Conservation (phyloP, 108 stramenopile genomes). For the Schizochytrium sp. region DNA sequence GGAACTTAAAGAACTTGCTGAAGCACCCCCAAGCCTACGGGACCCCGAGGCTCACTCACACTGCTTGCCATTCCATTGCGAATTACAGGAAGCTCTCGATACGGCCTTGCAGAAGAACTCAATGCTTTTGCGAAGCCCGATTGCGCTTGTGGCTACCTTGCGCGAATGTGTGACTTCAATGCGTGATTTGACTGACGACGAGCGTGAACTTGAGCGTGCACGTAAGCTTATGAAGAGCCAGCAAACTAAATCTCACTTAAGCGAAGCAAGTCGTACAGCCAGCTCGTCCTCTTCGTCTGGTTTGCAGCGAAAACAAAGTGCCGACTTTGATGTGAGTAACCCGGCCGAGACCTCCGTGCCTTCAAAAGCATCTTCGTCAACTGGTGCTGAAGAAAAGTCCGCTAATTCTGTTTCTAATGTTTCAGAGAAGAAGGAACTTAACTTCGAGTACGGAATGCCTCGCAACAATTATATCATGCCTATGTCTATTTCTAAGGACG, state of each 20-base stretch:
- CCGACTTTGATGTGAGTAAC: not conserved
- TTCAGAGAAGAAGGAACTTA: not conserved
- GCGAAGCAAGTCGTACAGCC: not conserved
- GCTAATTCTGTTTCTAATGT: not conserved
- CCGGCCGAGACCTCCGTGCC: not conserved
- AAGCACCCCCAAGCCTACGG: slow-evolving; percentile 22
- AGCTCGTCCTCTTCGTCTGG: not conserved
- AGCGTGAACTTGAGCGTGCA: slow-evolving; percentile 20
- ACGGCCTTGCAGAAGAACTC: not conserved
- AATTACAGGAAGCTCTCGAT: slow-evolving; percentile 15
- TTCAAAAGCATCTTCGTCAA: not conserved
- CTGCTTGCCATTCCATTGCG: not conserved
- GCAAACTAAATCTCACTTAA: not conserved
- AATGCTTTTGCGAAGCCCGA: not conserved
- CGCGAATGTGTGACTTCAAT: not conserved
- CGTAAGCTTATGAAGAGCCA: not conserved
- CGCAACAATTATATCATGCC: slow-evolving; percentile 16
- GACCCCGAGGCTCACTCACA: not conserved
- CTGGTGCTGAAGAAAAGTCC: not conserved
- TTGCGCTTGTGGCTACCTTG: not conserved
- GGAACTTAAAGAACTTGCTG: slow-evolving; percentile 1
- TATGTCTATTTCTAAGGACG: slow-evolving; percentile 24
- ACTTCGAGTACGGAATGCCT: slow-evolving; percentile 38
- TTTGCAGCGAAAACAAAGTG: not conserved
- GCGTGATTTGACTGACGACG: not conserved